phyloP scores from a whole-genome alignment of 2,329 filamentous ascomycete genomes.

The Fusarium sp. region DNA sequence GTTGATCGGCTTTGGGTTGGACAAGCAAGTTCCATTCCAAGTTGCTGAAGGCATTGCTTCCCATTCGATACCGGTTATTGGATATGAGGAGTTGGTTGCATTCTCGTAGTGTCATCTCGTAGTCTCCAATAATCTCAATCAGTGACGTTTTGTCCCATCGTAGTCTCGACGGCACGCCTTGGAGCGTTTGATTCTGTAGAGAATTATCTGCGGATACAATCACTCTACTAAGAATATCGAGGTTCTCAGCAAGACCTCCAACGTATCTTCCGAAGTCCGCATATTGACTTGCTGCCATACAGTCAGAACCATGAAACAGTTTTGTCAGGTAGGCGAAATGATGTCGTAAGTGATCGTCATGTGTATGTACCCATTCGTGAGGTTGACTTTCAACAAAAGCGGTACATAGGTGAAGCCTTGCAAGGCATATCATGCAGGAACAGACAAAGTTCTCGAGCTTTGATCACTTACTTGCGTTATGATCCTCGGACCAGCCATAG shows the following conservation, averaged over 20 bases:
- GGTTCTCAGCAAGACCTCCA: slow-evolving; percentile 49
- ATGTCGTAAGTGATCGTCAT: not conserved
- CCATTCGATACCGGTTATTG: slow-evolving; percentile 50
- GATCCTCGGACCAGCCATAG: slow-evolving; percentile 52
- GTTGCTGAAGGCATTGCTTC: slow-evolving; percentile 49
- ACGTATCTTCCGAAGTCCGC: slow-evolving; percentile 52
- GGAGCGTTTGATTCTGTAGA: slow-evolving; percentile 43
- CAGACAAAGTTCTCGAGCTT: not conserved
- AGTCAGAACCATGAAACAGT: slow-evolving; percentile 11
- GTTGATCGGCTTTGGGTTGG: slow-evolving; percentile 51
- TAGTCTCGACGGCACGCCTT: slow-evolving; percentile 38
- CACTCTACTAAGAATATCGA: slow-evolving; percentile 51
- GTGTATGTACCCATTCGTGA: slow-evolving; percentile 1
- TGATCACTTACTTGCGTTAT: slow-evolving; percentile 51
- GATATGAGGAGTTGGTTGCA: slow-evolving; percentile 49
- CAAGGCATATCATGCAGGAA: slow-evolving; percentile 22
- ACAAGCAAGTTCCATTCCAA: slow-evolving; percentile 56
- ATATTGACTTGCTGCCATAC: slow-evolving; percentile 49
- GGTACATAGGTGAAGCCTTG: slow-evolving; percentile 30
- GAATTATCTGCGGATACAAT: slow-evolving; percentile 48
- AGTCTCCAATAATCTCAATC: slow-evolving; percentile 52
- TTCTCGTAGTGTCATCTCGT: slow-evolving; percentile 50
- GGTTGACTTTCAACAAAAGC: slow-evolving; percentile 1
- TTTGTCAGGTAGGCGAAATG: not conserved
- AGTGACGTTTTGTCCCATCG: slow-evolving; percentile 47